Conservation (phyloP, 2,329 filamentous ascomycete genomes). For the Acrocalymma vagum region DNA sequence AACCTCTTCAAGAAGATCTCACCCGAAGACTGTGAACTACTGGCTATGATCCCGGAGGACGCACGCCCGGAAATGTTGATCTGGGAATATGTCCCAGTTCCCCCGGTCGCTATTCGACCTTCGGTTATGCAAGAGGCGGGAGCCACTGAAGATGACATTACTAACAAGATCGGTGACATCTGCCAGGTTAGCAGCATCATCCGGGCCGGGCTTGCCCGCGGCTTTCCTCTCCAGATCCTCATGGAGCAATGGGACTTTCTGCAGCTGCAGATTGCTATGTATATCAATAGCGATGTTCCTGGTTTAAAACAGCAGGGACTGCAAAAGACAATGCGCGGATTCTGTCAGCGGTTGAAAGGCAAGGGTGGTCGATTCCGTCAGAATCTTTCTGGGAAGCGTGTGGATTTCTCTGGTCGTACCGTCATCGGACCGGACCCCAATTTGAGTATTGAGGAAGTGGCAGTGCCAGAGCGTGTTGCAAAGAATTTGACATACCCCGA, state of each 20-base stretch:
- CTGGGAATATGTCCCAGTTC: slow-evolving; percentile 95
- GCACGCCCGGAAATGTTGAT: slow-evolving; percentile 96
- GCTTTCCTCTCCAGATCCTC: slow-evolving; percentile 84
- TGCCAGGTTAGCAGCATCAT: slow-evolving; percentile 91
- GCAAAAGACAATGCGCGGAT: slow-evolving; percentile 88
- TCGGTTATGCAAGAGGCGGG: slow-evolving; percentile 93
- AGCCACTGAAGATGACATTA: slow-evolving; percentile 96
- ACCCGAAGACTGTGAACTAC: slow-evolving; percentile 85
- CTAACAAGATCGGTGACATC: slow-evolving; percentile 96
- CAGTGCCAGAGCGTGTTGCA: slow-evolving; percentile 89
- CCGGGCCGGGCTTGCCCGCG: slow-evolving; percentile 80
- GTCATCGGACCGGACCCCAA: slow-evolving; percentile 99
- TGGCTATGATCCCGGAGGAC: slow-evolving; percentile 86
- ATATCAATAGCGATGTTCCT: slow-evolving; percentile 96
- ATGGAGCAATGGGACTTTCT: slow-evolving; percentile 99
- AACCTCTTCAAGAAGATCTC: slow-evolving; percentile 92
- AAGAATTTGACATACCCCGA: slow-evolving; percentile 97
- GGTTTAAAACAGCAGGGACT: slow-evolving; percentile 89
- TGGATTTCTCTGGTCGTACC: slow-evolving; percentile 96
- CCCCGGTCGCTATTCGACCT: slow-evolving; percentile 91
- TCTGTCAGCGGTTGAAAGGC: slow-evolving; percentile 94
- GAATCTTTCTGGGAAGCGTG: slow-evolving; percentile 96
- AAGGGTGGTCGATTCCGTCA: slow-evolving; percentile 98
- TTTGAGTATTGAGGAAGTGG: slow-evolving; percentile 90
- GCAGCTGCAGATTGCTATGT: slow-evolving; percentile 94